Evolutionary conservation across 2,329 filamentous ascomycete genomes (phyloP).

Genomic region (Aspergillus pseudoglaucus): DNA sequence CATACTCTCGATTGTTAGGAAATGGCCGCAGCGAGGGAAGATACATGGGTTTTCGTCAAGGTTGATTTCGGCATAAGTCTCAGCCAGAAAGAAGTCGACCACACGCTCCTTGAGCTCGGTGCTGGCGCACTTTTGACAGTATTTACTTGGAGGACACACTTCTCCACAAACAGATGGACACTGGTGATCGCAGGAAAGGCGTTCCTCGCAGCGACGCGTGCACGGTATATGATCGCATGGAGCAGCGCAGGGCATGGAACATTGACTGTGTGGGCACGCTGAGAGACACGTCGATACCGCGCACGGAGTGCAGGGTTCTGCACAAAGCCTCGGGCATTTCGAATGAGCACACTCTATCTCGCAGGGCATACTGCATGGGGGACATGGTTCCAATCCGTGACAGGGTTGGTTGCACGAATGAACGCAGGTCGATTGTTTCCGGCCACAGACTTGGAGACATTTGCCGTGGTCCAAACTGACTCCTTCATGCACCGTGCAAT

Average conservation of each 20-base stretch:
- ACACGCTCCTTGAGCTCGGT: slow-evolving; percentile 37
- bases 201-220: slow-evolving; percentile 50
- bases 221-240: slow-evolving; percentile 65
- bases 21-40: slow-evolving; percentile 58
- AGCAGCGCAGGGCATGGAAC: slow-evolving; percentile 53
- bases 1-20: slow-evolving; percentile 54
- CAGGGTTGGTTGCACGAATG: slow-evolving; percentile 51
- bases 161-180: slow-evolving; percentile 63
- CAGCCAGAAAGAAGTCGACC: slow-evolving; percentile 54
- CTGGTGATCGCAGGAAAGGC: slow-evolving; percentile 54
- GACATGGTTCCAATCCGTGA: slow-evolving; percentile 38
- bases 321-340: slow-evolving; percentile 49
- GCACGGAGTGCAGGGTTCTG: slow-evolving; percentile 57
- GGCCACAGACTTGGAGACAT: slow-evolving; percentile 41
- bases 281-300: slow-evolving; percentile 50
- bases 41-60: slow-evolving; percentile 56
- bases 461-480: slow-evolving; percentile 39
- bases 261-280: slow-evolving; percentile 47
- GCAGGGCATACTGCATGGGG: slow-evolving; percentile 38
- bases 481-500: slow-evolving; percentile 40
- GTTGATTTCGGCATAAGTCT: slow-evolving; percentile 52
- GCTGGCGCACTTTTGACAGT: slow-evolving; percentile 52
- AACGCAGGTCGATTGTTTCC: slow-evolving; percentile 48
- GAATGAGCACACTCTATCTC: slow-evolving; percentile 54
- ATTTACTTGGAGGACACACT: slow-evolving; percentile 45